Base-by-base conservation (phyloP, 2,329 filamentous ascomycete species). In the Colletotrichum agaves region DNA sequence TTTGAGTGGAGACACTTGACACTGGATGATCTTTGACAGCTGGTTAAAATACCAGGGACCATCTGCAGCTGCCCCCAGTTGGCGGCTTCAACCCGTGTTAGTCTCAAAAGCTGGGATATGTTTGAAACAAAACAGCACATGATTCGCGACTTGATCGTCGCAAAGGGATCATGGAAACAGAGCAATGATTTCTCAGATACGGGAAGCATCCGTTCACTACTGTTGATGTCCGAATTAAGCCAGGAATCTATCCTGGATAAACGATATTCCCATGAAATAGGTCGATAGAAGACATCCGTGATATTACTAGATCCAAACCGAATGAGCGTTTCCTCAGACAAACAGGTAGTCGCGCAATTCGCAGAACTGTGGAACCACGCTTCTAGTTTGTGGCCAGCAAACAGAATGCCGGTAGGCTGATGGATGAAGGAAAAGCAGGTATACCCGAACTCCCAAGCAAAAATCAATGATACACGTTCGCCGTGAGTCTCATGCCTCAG, bases 401-500 rank as follows among this genome's bases (percentile, higher is more conserved):
- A 56, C 52, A 43, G 52, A 49, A n/a, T 47, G 56, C 56, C 44
- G 57, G 33, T 37, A 19, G 41, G 46, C 2, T 39, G 19, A 43
- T 43, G 23, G 27, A 60, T 31, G n/a, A 7, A 35, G 50, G 60
- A 41, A 53, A 61, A 65, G 23, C 61, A 61, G 65, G 65, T 68
- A 68, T 68, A 65, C 55, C 65, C 47, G 33, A 65, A 68, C 65
- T 65, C 65, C 65, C 33, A 65, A 50, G 44, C 52, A 44, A 31
- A 46, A 65, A 49, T 55, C 53, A 27, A 7, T 8, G 6, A 43
- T 13, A 59, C 33, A 55, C 7, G 15, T 19, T 53, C 5, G 23
- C 41, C 21, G 4, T 19, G n/a, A 5, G 5, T 12, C 15, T 10
- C 19, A 7, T 15, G 19, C 4, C 57, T 68, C 53, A 71, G 17